Evolutionary conservation across 2,329 filamentous ascomycete genomes (phyloP).

Genomic region (Aspergillus fructus): DNA sequence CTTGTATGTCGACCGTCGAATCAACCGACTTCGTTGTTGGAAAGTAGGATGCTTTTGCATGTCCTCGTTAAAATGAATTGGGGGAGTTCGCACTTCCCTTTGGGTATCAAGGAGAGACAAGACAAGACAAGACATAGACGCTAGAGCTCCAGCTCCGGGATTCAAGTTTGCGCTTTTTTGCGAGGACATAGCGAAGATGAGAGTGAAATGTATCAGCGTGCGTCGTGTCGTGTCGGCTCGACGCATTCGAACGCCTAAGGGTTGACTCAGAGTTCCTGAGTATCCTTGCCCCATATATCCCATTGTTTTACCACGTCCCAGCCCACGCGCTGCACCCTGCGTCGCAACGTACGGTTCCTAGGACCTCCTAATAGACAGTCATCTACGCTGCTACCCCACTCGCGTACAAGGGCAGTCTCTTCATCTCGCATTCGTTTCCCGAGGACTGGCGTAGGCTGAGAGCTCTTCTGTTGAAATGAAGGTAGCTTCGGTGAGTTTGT

Average conservation of each 20-base stretch:
- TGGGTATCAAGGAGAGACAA: not conserved
- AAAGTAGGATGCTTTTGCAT: not conserved
- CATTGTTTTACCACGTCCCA: constrained; percentile 44
- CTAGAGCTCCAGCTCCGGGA: not conserved
- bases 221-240: not conserved
- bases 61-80: not conserved
- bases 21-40: not conserved
- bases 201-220: not conserved
- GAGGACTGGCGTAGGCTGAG: constrained; percentile 10
- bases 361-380: constrained; percentile 5
- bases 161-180: not conserved
- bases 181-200: not conserved
- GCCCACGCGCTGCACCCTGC: constrained; percentile 35
- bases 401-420: not conserved
- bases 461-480: not conserved
- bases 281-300: constrained; percentile 46
- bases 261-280: constrained; percentile 34
- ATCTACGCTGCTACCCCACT: not conserved
- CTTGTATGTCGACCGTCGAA: not conserved
- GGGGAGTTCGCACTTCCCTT: not conserved
- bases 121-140: not conserved
- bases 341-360: constrained; percentile 30
- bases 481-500: constrained; percentile 1
- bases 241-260: too few species aligned
- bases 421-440: constrained; percentile 24